Evolutionary conservation across 495 filamentous ascomycete genomes (phyloP).

Genomic region (Aspergillus ellipticus): DNA sequence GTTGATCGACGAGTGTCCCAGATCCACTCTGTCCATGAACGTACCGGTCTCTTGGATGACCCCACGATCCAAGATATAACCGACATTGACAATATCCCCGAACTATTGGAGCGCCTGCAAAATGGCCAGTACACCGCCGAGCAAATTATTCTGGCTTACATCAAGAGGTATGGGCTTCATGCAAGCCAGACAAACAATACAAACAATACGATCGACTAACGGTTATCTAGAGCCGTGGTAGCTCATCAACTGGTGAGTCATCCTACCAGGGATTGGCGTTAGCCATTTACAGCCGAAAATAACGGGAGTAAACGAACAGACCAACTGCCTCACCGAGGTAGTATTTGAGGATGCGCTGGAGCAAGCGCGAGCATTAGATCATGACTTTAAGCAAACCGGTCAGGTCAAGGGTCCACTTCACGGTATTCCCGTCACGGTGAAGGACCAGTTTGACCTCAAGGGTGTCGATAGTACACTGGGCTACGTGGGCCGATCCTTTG

Average conservation of each 20-base stretch:
- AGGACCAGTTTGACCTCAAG: constrained; percentile 65
- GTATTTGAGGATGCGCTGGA: constrained; percentile 59
- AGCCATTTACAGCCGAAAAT: background rate
- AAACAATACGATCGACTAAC: background rate
- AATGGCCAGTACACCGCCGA: constrained; percentile 41
- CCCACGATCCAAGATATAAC: constrained; percentile 31
- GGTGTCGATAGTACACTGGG: constrained; percentile 57
- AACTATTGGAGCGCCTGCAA: constrained; percentile 29
- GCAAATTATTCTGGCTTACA: constrained; percentile 42
- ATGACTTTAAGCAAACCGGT: constrained; percentile 38
- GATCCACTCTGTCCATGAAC: constrained; percentile 20
- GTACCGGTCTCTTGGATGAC: constrained; percentile 22
- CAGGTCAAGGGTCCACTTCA: constrained; percentile 57
- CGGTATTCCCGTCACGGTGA: constrained; percentile 60
- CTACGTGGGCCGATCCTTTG: constrained; percentile 51
- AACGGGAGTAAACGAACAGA: constrained; percentile 20
- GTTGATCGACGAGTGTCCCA: constrained; percentile 23
- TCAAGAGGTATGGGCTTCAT: constrained; percentile 39
- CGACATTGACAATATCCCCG: constrained; percentile 35
- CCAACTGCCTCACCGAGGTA: constrained; percentile 62
- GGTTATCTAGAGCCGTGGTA: constrained; percentile 41
- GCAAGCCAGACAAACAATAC: no score
- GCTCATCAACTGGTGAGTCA: constrained; percentile 51
- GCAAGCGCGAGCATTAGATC: constrained; percentile 55
- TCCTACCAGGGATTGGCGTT: background rate